phyloP scores from a whole-genome alignment of 2,329 filamentous ascomycete genomes.

The Monilinia aucupariae region DNA sequence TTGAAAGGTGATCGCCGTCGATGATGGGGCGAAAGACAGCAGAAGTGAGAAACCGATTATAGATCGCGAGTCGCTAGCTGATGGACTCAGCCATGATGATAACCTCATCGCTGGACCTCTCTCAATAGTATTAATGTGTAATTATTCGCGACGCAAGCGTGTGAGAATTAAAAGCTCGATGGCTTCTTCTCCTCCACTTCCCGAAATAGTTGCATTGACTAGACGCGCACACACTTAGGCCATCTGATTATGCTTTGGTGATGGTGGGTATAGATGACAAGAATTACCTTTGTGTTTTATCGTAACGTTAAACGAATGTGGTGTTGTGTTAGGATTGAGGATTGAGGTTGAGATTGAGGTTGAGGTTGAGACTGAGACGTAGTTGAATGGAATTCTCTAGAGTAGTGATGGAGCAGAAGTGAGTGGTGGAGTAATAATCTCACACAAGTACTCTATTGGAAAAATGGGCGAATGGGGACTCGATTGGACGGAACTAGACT shows the following conservation, averaged over 20 bases:
- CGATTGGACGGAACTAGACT: constrained; percentile 4
- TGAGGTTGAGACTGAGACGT: constrained; percentile 1
- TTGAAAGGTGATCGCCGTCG: constrained; percentile 53
- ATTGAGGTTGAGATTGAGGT: constrained; percentile 1
- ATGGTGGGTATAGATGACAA: neutral
- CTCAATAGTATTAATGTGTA: constrained; percentile 19
- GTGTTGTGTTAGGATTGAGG: neutral
- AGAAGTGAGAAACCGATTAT: constrained; percentile 40
- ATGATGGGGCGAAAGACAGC: constrained; percentile 39
- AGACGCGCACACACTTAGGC: constrained; percentile 9
- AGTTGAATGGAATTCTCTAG: constrained; percentile 2
- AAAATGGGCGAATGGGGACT: neutral
- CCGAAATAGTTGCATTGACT: constrained; percentile 15
- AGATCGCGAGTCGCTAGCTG: constrained; percentile 28
- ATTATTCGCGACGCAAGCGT: constrained; percentile 17
- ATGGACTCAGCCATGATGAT: constrained; percentile 32
- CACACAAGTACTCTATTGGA: constrained; percentile 1
- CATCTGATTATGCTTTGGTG: constrained; percentile 17
- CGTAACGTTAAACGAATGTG: constrained; percentile 6
- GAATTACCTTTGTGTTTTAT: neutral
- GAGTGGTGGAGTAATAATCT: neutral
- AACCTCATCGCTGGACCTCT: constrained; percentile 32
- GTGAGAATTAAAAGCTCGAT: constrained; percentile 20
- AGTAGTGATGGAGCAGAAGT: neutral
- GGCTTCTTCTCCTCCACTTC: constrained; percentile 21